phyloP scores from a whole-genome alignment of 2,329 filamentous ascomycete genomes.

The Acrocalymma vagum region DNA sequence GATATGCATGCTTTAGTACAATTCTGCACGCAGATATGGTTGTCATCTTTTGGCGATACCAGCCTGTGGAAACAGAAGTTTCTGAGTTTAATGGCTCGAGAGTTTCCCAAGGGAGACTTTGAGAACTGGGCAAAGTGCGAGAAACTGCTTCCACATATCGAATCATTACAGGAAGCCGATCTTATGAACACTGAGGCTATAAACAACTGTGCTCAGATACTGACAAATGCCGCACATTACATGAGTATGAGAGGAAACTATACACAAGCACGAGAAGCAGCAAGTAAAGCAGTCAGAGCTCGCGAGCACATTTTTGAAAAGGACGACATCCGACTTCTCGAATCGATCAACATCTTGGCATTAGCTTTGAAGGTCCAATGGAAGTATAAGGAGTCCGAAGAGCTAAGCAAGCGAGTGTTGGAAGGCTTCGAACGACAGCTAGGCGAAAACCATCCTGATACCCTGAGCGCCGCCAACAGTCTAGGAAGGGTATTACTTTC shows the following conservation, averaged over 20 bases:
- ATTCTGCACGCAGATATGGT: conserved; percentile 22
- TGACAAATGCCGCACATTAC: conserved; percentile 17
- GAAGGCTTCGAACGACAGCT: conserved; percentile 14
- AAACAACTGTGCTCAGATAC: conserved; percentile 16
- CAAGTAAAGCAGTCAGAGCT: conserved; percentile 7
- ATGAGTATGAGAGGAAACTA: conserved; percentile 13
- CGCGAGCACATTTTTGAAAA: conserved; percentile 10
- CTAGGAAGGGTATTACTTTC: conserved; percentile 2
- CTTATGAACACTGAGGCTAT: conserved; percentile 6
- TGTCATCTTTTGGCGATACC: conserved; percentile 9
- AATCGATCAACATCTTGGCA: conserved; percentile 7
- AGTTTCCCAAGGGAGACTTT: conserved; percentile 15
- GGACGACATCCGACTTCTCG: conserved; percentile 11
- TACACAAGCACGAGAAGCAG: conserved; percentile 13
- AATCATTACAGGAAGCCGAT: conserved; percentile 11
- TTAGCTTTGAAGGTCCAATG: conserved; percentile 4
- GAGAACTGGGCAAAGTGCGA: conserved; percentile 22
- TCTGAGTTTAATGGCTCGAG: conserved; percentile 13
- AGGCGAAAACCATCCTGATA: conserved; percentile 9
- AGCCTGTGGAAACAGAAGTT: conserved; percentile 18
- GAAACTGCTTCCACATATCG: conserved; percentile 22
- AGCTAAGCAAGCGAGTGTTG: conserved; percentile 10
- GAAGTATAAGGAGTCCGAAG: conserved; percentile 13
- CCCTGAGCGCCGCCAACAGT: conserved; percentile 9
- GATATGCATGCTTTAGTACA: conserved; percentile 27